Evolutionary conservation across 768 basidiomycete species (phyloP), one percentile per base, ranked within the genome.

Genomic region (Sporobolomyces phaffii): DNA sequence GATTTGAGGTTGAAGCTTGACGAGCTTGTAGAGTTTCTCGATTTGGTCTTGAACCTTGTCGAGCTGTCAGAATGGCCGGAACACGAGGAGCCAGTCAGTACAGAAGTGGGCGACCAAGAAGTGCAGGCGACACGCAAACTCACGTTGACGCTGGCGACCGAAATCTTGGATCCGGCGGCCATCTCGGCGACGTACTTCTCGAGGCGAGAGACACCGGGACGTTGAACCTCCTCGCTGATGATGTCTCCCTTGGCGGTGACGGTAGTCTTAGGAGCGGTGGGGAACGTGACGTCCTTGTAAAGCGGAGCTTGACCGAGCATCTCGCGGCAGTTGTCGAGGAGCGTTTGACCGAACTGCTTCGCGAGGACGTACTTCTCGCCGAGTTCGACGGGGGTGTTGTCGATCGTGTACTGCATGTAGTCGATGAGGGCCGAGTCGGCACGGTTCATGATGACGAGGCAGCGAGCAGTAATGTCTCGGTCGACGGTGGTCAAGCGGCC

Each of bases 241-340:
- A 99, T 92, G 61, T 98, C 93, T 28, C 96, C 96, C 80, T 90
- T 91, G 52, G 84, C 86, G 14, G 86, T 91, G 73, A 99, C 88
- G 77, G 93, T 90, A 10, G 94, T 98, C 75, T 87, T 86, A 41
- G 96, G 96, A 13, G 94, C 96, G 41, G 94, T 98, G 3, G 96
- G 96, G 85, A 99, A 96, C 24, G 94, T 98, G 31, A 99, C 90
- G 82, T 97, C 93, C 80, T 92, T 93, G 80, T 97, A 96, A 9
- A 92, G 80, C 2, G 93, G 93, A n/a, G 90, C 83, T 67, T 86
- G 83, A 20, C 83, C 85, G 33, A 96, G 77, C 45, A 88, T 89
- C 76, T 91, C 90, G 59, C 84, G 82, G 65, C 89, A 91, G 79
- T 99, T 99, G 78, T 96, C 87, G 70, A 98, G 87, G 57, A 99